These are phyloP conservation scores for Monosporascus sp. DNA, from an alignment of 2,329 filamentous ascomycete species.

Conservation along the genomic window DNA sequence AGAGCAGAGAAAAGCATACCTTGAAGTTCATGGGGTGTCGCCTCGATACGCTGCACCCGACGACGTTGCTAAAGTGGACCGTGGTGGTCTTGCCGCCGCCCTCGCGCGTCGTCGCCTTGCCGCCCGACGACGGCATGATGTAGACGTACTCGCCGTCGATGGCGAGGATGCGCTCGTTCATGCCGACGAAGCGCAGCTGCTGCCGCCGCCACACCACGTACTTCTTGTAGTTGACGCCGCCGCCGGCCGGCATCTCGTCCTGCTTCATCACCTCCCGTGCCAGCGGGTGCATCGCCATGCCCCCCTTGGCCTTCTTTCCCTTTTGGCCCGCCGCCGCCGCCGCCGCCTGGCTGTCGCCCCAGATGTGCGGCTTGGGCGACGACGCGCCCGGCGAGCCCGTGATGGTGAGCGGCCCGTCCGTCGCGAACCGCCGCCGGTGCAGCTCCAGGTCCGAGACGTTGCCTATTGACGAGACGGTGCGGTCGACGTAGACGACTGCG, in stretches of 20 bases:
- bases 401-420: slow-evolving; percentile 65
- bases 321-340: slow-evolving; percentile 36
- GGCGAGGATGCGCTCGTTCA: slow-evolving; percentile 69
- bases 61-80: slow-evolving; percentile 75
- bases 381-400: slow-evolving; percentile 63
- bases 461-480: slow-evolving; percentile 73
- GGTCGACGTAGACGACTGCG: slow-evolving; percentile 69
- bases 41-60: slow-evolving; percentile 75
- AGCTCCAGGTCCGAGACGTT: slow-evolving; percentile 72
- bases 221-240: slow-evolving; percentile 58
- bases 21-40: slow-evolving; percentile 79
- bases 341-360: slow-evolving; percentile 52
- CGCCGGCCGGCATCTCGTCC: slow-evolving; percentile 45
- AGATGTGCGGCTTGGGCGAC: slow-evolving; percentile 60
- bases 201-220: slow-evolving; percentile 80
- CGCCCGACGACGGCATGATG: slow-evolving; percentile 67
- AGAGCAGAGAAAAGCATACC: slow-evolving; percentile 35
- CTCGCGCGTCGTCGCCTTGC: slow-evolving; percentile 57
- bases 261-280: slow-evolving; percentile 58
- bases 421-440: slow-evolving; percentile 67
- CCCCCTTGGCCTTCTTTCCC: slow-evolving; percentile 41
- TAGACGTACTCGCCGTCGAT: slow-evolving; percentile 85
- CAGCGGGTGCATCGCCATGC: slow-evolving; percentile 59
- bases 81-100: slow-evolving; percentile 66
- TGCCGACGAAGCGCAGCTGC: slow-evolving; percentile 71